Evolutionary conservation across 176 grass and related monocot species (phyloP).

Genomic region (Hyparrhenia diplandra): DNA sequence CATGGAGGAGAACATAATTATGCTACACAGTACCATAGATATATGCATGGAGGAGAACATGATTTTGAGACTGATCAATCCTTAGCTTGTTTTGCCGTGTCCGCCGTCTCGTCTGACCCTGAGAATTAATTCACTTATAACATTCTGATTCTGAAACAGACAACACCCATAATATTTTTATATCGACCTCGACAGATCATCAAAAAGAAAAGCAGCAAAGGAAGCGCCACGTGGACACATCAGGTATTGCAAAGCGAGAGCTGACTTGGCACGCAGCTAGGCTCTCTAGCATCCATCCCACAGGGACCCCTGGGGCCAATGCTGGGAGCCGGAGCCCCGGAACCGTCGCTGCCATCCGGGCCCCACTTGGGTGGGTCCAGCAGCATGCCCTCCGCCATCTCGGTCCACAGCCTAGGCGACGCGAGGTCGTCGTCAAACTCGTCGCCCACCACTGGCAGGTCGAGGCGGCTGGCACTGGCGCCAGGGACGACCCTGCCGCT

Average conservation of each 20-base stretch:
- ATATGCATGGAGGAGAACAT: not conserved
- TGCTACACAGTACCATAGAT: not conserved
- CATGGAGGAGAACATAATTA: too few relatives aligned
- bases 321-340: conserved; percentile 19
- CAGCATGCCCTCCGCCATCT: conserved; percentile 69
- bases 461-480: not conserved
- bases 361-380: conserved; percentile 52
- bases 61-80: not conserved
- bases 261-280: not conserved
- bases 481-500: rapidly evolving
- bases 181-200: not conserved
- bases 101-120: not conserved
- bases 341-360: conserved; percentile 24
- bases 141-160: not conserved
- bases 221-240: conserved; percentile 8
- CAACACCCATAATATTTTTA: not conserved
- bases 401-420: conserved; percentile 54
- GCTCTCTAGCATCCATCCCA: conserved; percentile 39
- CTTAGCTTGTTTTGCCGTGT: not conserved
- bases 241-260: not conserved
- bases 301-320: conserved; percentile 29
- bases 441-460: not conserved
- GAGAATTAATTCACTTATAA: not conserved
- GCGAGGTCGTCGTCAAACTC: conserved; percentile 44
- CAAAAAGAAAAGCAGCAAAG: not conserved